Evolutionary conservation across 2,329 filamentous ascomycete species (phyloP).

Genomic region (Penicillium hordei): DNA sequence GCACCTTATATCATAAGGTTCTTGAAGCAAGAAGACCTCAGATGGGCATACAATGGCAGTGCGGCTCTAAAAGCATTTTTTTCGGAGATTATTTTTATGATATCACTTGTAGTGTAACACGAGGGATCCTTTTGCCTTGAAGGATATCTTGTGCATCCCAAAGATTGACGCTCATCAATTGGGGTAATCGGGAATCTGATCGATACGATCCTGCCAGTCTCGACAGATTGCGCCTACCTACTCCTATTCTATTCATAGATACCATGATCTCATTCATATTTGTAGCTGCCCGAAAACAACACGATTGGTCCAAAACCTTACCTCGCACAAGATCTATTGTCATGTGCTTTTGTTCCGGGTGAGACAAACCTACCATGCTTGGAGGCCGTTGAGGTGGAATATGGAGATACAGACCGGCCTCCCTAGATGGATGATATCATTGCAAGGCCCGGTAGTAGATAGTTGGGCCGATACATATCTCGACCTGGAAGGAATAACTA

Average conservation of each 20-base stretch:
- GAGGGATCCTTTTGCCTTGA: neutral
- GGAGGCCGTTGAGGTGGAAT: constrained; percentile 23
- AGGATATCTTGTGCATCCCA: neutral
- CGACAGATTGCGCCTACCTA: neutral
- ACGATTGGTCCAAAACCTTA: neutral
- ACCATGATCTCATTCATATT: neutral
- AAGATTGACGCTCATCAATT: neutral
- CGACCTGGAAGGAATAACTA: neutral
- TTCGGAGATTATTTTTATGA: neutral
- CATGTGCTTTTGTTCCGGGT: neutral
- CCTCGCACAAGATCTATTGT: neutral
- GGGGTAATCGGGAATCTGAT: neutral
- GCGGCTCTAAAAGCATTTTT: neutral
- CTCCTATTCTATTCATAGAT: neutral
- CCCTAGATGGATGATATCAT: neutral
- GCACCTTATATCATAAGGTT: neutral
- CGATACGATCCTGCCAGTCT: neutral
- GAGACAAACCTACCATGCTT: constrained; percentile 1
- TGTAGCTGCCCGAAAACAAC: neutral
- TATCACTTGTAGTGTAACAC: neutral
- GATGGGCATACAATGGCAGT: neutral
- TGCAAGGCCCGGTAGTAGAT: neutral
- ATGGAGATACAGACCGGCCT: constrained; percentile 7
- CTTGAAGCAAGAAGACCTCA: neutral
- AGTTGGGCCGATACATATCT: neutral